Conservation (phyloP, 768 basidiomycete species). For the Rhodosporidiobolus odoratus region DNA sequence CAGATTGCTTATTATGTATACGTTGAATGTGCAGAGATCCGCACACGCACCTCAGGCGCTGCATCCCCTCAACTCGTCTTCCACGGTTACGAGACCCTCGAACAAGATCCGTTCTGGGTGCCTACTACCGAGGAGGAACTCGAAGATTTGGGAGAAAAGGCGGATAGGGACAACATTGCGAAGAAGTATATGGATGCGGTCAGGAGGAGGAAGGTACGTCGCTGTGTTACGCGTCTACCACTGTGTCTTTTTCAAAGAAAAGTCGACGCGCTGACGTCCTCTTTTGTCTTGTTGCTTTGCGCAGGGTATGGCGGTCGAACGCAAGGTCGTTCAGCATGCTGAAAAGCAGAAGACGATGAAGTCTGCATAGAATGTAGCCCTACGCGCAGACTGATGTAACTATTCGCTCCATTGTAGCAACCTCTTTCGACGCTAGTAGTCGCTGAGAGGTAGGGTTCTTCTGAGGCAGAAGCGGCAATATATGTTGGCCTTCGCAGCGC, state of each 20-base stretch:
- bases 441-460: too few relatives aligned
- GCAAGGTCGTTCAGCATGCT: constrained; percentile 88
- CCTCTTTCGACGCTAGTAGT: too few relatives aligned
- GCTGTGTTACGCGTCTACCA: neutral
- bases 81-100: constrained; percentile 88
- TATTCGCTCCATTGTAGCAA: too few relatives aligned
- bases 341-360: constrained; percentile 92
- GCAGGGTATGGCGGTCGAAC: constrained; percentile 81
- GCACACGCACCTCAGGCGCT: constrained; percentile 91
- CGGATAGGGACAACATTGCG: constrained; percentile 87
- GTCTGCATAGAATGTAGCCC: constrained; percentile 19
- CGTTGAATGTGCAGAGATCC: constrained; percentile 62
- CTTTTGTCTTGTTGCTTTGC: too few relatives aligned
- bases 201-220: constrained; percentile 30
- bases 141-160: constrained; percentile 93
- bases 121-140: constrained; percentile 94
- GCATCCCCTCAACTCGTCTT: constrained; percentile 97
- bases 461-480: too few relatives aligned
- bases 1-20: neutral
- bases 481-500: too few relatives aligned
- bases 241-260: neutral
- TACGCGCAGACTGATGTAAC: too few relatives aligned
- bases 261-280: neutral
- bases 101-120: constrained; percentile 93
- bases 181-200: constrained; percentile 50